Base-by-base conservation (phyloP, 805 yeast species). In the Blastobotrys chiropterorum region DNA sequence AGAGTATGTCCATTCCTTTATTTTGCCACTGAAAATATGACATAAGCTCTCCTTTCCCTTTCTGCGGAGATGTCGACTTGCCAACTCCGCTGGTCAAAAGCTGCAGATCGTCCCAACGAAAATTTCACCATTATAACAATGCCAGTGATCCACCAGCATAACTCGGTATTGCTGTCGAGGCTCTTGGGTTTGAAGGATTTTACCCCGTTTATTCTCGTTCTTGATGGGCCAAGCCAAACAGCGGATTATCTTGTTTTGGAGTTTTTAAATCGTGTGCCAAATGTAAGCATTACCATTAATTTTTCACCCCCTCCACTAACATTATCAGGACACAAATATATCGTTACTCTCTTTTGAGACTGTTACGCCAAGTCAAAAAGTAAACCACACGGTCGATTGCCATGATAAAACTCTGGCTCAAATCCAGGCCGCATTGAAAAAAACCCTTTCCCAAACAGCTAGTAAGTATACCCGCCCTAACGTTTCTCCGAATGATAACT, bases 181-280 rank as follows among this genome's bases (percentile, higher is more conserved):
- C 71, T 88, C 4, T 66, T 94, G 2, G 68, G 82, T 2, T 69
- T 87, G 48, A 86, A 83, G 57, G 98, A 94, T 61, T 67, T 67
- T 19, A 78, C 92, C 0, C 95, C 96, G 0, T 78, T 92, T 50
- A 66, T 88, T 2, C 72, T 92, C 3, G 72, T 85, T 2, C 62
- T 79, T 6, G 98, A 94, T 64, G 75, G 86, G 1, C 67, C 89
- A 7, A 71, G 77, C 0, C 97, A 90, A 65, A 79, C 94, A 0
- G 80, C 89, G 0, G 59, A 69, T 30, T 60, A 71, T 45, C 66
- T 90, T 11, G 61, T 86, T 0, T 62, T 69, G 22, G 97, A 89
- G 62, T 73, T 90, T 46, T 66, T 75, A 1, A 66, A 73, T 56
- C 72, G 76, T 57, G 59, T 62, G 39, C 66, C 69, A 11, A 61